phyloP scores from a whole-genome alignment of 192 early-diverging fungal species.

The Geosiphon pyriformis region DNA sequence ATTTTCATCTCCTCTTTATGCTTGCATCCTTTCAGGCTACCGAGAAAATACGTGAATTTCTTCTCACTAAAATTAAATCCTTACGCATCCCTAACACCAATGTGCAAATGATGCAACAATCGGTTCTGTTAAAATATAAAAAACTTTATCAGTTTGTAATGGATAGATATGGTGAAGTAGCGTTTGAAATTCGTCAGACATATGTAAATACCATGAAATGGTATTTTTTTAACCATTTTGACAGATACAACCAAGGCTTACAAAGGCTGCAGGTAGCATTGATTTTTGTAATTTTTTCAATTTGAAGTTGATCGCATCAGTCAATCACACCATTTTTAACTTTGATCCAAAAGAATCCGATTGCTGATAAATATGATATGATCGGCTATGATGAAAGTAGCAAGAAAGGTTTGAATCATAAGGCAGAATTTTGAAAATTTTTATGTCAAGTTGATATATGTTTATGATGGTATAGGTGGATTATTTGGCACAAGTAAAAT shows the following conservation, averaged over 20 bases:
- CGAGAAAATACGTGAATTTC: slow-evolving; percentile 81
- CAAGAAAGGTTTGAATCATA: slow-evolving; percentile 48
- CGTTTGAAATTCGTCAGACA: slow-evolving; percentile 76
- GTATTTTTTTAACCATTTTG: slow-evolving; percentile 89
- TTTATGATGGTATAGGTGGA: slow-evolving; percentile 26
- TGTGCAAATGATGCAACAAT: slow-evolving; percentile 88
- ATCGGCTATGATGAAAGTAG: slow-evolving; percentile 79
- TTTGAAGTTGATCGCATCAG: not conserved
- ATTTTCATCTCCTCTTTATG: slow-evolving; percentile 19
- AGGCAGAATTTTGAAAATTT: too few species aligned
- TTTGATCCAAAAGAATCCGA: slow-evolving; percentile 37
- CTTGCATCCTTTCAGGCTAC: slow-evolving; percentile 49
- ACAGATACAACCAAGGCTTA: slow-evolving; percentile 75
- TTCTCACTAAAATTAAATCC: slow-evolving; percentile 79
- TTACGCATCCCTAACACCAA: slow-evolving; percentile 89
- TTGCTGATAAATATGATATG: slow-evolving; percentile 80
- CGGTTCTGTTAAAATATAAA: slow-evolving; percentile 85
- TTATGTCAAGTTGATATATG: too few species aligned
- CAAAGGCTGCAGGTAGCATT: slow-evolving; percentile 64
- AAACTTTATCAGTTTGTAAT: slow-evolving; percentile 88
- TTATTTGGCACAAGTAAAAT: slow-evolving; percentile 65
- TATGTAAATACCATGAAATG: slow-evolving; percentile 81
- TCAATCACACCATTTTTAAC: not conserved
- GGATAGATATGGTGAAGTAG: slow-evolving; percentile 82
- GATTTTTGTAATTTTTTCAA: not conserved